Conservation (phyloP, 1,284 basidiomycete species). For the Lentinula novae-zelandiae region DNA sequence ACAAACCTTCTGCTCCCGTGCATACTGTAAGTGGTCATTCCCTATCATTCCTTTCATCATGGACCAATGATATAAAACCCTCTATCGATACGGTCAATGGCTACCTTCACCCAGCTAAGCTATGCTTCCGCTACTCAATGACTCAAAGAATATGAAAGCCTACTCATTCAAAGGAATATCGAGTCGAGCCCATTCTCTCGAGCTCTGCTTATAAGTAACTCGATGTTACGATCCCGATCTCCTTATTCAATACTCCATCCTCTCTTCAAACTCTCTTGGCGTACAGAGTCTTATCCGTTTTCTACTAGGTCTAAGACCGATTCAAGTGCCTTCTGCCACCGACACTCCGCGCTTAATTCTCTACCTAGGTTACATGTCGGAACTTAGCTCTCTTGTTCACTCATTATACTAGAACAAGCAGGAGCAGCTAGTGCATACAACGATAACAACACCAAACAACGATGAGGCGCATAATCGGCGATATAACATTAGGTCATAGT, state of each 20-base stretch:
- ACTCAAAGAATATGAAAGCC: neutral
- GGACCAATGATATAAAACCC: no score
- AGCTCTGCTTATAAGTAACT: neutral
- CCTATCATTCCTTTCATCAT: no score
- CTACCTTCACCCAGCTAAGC: neutral
- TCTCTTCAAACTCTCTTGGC: neutral
- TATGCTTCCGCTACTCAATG: neutral
- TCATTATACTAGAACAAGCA: no score
- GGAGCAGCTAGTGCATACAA: no score
- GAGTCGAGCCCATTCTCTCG: neutral
- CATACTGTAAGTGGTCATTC: no score
- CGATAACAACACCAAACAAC: no score
- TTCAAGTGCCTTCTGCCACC: neutral
- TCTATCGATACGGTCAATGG: no score
- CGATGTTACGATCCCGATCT: conserved; percentile 1
- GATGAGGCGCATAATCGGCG: no score
- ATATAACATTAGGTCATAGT: no score
- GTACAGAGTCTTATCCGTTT: neutral
- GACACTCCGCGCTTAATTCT: conserved; percentile 3
- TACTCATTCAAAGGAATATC: neutral
- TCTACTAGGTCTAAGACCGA: neutral
- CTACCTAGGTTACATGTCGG: no score
- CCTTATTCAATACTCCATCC: conserved; percentile 5
- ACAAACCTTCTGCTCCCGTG: no score
- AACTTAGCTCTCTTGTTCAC: no score